These are phyloP conservation scores for Trichoderma gamsii DNA, from an alignment of 495 filamentous ascomycete species.

Conservation along the genomic window DNA sequence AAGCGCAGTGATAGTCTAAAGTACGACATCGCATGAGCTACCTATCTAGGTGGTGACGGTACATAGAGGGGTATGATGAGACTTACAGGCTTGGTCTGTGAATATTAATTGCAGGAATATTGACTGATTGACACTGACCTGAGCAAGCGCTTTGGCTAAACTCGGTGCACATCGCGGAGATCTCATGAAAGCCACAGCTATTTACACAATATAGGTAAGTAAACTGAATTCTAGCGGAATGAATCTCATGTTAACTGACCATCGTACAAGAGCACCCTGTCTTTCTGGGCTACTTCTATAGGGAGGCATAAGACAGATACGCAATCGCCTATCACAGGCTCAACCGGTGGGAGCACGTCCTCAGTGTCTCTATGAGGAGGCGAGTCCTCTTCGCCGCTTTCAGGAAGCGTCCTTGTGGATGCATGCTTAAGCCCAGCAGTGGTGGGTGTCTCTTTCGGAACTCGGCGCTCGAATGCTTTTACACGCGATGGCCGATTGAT, in stretches of 20 bases:
- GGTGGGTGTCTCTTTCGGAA: neutral
- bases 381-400: neutral
- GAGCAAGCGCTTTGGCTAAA: neutral
- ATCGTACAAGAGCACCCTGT: neutral
- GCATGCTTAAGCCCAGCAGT: neutral
- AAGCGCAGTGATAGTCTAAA: neutral
- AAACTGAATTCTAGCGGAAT: neutral
- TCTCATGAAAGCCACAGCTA: neutral
- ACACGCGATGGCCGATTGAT: neutral
- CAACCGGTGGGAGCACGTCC: neutral
- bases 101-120: neutral
- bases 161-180: neutral
- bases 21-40: neutral
- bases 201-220: neutral
- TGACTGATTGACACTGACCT: neutral
- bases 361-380: neutral
- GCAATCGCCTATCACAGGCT: neutral
- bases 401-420: neutral
- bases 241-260: neutral
- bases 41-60: neutral
- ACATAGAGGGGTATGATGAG: neutral
- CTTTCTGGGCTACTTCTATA: neutral
- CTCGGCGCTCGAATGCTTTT: neutral
- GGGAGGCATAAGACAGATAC: neutral
- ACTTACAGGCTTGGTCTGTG: neutral